Conservation (phyloP, 75 land plant genomes). For the Picea sitchensis region DNA sequence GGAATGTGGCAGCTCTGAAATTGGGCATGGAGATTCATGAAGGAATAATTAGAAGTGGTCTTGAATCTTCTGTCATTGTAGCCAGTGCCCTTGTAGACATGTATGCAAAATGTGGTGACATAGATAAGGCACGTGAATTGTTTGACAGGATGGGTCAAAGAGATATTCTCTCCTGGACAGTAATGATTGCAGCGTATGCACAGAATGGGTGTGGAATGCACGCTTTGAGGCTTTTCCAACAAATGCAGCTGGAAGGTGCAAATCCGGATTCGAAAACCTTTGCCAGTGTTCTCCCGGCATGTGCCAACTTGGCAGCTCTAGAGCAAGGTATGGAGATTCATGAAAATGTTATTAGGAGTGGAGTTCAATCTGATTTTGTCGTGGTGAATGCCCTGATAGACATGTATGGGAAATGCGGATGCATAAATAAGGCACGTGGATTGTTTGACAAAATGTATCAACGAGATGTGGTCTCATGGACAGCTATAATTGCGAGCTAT, state of each 20-base stretch:
- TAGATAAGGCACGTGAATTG: constrained; percentile 16
- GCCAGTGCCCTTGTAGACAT: constrained; percentile 18
- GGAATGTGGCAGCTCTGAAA: constrained; percentile 4
- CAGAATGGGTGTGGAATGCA: constrained; percentile 13
- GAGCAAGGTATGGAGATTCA: constrained; percentile 21
- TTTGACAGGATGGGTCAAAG: constrained; percentile 4
- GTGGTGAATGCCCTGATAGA: constrained; percentile 12
- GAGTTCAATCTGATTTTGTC: constrained; percentile 8
- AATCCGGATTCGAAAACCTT: constrained; percentile 14
- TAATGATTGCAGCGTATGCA: constrained; percentile 21
- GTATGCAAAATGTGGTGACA: constrained; percentile 18
- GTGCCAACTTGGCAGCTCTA: constrained; percentile 12
- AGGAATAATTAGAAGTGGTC: constrained; percentile 8
- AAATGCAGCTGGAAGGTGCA: constrained; percentile 11
- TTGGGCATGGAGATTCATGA: constrained; percentile 17
- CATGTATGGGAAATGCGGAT: constrained; percentile 20
- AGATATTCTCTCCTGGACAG: constrained; percentile 21
- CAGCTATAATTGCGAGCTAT: constrained; percentile 19
- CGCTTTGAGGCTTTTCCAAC: constrained; percentile 18
- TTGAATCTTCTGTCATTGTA: constrained; percentile 7
- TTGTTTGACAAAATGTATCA: constrained; percentile 6
- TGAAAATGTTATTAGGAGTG: constrained; percentile 12
- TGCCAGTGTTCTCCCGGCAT: constrained; percentile 12
- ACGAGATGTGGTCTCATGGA: constrained; percentile 10
- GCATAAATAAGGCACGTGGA: neutral